These are phyloP conservation scores for Physcomitrium patens DNA, from an alignment of 225 moss, liverwort and hornwort species.

Conservation along the genomic window DNA sequence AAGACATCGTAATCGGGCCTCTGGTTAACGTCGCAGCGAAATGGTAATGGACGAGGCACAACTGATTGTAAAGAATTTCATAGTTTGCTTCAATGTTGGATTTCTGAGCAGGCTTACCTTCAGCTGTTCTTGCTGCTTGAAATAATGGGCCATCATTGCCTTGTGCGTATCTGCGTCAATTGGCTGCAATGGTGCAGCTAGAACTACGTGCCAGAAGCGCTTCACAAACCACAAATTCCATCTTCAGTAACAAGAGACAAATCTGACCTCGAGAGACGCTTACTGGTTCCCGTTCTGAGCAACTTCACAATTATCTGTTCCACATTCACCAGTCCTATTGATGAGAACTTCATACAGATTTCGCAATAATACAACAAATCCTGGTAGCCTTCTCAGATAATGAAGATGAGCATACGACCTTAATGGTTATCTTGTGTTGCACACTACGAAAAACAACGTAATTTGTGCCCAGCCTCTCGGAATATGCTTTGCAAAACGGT, in stretches of 20 bases:
- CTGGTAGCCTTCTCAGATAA: neutral
- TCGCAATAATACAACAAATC: neutral
- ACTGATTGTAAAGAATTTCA: neutral
- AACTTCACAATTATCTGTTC: slow-evolving; percentile 78
- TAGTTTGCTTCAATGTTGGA: neutral
- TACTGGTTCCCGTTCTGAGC: slow-evolving; percentile 81
- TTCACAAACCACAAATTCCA: neutral
- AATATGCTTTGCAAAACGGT: slow-evolving; percentile 1
- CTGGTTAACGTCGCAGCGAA: slow-evolving; percentile 18
- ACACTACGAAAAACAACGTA: neutral
- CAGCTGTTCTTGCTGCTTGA: slow-evolving; percentile 80
- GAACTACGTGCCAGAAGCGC: slow-evolving; percentile 9
- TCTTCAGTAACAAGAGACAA: neutral
- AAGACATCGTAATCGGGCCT: neutral
- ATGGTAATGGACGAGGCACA: neutral
- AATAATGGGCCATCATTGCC: slow-evolving; percentile 96
- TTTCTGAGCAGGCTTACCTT: slow-evolving; percentile 48
- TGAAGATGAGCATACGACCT: neutral
- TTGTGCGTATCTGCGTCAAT: slow-evolving; percentile 88
- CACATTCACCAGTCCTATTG: neutral
- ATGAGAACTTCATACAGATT: slow-evolving; percentile 5
- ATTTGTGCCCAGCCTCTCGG: no score
- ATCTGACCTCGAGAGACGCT: slow-evolving; percentile 5
- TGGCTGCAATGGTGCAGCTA: slow-evolving; percentile 50
- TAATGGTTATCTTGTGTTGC: neutral